These are phyloP conservation scores for Ceratobasidium sp. DNA, from an alignment of 1,284 basidiomycete species.

Conservation along the genomic window DNA sequence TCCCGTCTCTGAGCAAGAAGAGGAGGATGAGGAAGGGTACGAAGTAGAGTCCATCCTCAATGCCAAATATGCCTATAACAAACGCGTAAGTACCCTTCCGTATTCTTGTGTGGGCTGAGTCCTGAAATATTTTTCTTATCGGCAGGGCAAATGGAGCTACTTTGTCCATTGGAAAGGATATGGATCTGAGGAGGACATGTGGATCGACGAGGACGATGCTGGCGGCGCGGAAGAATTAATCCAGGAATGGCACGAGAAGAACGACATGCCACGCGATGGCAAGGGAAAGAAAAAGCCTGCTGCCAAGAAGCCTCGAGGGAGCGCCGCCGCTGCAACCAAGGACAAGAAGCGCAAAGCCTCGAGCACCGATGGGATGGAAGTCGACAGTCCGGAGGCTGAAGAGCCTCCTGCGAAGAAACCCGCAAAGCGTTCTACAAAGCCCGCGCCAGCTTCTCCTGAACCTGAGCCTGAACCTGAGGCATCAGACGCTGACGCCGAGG, in stretches of 20 bases:
- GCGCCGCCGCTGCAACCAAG: not conserved
- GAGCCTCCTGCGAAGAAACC: conserved; percentile 21
- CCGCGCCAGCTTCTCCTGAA: not conserved
- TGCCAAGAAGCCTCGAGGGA: not conserved
- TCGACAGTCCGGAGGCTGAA: conserved; percentile 21
- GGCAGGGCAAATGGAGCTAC: conserved; percentile 38
- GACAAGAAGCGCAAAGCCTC: conserved; percentile 38
- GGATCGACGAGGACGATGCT: conserved; percentile 33
- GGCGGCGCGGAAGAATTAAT: conserved; percentile 23
- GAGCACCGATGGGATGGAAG: conserved; percentile 21
- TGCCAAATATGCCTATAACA: conserved; percentile 15
- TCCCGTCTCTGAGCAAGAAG: conserved; percentile 14
- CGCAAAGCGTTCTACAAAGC: conserved; percentile 4
- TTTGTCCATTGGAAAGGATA: conserved; percentile 38
- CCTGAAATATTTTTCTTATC: not conserved
- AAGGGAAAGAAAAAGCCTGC: conserved; percentile 33
- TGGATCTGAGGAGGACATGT: conserved; percentile 23
- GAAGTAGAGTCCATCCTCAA: conserved; percentile 32
- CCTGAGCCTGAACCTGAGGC: conserved; percentile 4
- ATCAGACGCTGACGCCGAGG: too few relatives aligned
- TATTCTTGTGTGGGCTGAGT: not conserved
- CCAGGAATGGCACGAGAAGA: conserved; percentile 6
- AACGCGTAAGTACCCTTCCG: conserved; percentile 3
- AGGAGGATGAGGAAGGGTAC: conserved; percentile 28
- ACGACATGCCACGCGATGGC: conserved; percentile 16